phyloP scores from a whole-genome alignment of 2,329 filamentous ascomycete genomes.

The Sclerotinia nivalis region DNA sequence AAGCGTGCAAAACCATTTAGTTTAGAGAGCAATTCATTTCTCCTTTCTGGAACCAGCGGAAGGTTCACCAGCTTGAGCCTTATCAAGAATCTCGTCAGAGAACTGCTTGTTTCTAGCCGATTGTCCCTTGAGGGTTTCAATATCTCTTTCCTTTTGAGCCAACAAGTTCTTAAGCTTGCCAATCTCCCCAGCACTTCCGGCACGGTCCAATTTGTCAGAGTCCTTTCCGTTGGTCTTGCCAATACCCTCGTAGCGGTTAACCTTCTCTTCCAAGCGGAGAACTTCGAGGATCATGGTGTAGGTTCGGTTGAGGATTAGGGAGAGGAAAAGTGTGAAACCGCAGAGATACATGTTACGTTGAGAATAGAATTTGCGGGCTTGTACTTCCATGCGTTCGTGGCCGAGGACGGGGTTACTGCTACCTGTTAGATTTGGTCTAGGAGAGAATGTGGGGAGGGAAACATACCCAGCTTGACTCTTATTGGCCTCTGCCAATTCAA shows the following conservation, averaged over 20 bases:
- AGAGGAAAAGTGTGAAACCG: slow-evolving; percentile 98
- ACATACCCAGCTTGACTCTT: slow-evolving; percentile 53
- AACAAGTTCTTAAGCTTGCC: slow-evolving; percentile 65
- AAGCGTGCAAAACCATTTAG: slow-evolving; percentile 6
- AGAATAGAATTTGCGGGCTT: slow-evolving; percentile 99
- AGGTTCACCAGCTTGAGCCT: slow-evolving; percentile 14
- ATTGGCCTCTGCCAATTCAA: slow-evolving; percentile 74
- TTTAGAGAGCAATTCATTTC: not conserved
- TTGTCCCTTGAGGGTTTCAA: slow-evolving; percentile 50
- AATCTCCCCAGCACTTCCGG: slow-evolving; percentile 76
- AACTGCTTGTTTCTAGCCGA: slow-evolving; percentile 55
- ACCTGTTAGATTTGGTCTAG: slow-evolving; percentile 32
- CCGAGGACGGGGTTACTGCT: slow-evolving; percentile 71
- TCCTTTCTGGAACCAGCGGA: slow-evolving; percentile 15
- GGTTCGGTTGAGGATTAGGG: slow-evolving; percentile 97
- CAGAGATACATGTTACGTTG: slow-evolving; percentile 99
- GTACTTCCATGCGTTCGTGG: slow-evolving; percentile 94
- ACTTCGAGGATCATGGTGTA: slow-evolving; percentile 71
- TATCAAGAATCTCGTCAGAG: slow-evolving; percentile 15
- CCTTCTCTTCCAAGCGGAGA: slow-evolving; percentile 79
- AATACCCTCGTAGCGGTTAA: slow-evolving; percentile 78
- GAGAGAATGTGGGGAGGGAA: slow-evolving; percentile 8
- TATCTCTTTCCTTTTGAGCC: slow-evolving; percentile 75
- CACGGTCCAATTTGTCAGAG: slow-evolving; percentile 68
- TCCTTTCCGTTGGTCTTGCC: slow-evolving; percentile 62